phyloP scores from a whole-genome alignment of 2,329 filamentous ascomycete genomes.

The Pleurostoma richardsiae region DNA sequence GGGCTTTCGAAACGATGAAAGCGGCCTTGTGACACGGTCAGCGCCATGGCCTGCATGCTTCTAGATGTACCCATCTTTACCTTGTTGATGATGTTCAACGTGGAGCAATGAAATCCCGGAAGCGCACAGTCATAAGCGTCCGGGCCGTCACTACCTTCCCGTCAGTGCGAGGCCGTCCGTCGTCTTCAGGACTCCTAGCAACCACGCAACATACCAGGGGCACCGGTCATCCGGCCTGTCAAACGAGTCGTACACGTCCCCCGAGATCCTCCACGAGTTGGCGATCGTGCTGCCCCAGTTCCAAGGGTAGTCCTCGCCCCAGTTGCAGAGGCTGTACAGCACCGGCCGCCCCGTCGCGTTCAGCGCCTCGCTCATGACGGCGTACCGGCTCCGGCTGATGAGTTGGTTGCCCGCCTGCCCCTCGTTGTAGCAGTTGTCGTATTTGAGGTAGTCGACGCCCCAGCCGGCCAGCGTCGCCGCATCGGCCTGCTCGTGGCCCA shows the following conservation, averaged over 20 bases:
- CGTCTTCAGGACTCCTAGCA: neutral
- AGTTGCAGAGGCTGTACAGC: conserved; percentile 26
- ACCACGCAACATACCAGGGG: conserved; percentile 12
- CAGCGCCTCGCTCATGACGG: conserved; percentile 26
- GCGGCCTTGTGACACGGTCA: conserved; percentile 10
- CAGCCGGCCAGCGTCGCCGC: conserved; percentile 46
- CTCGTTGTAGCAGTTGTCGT: conserved; percentile 40
- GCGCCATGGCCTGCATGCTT: neutral
- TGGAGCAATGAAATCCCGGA: conserved; percentile 6
- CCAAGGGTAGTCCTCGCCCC: conserved; percentile 23
- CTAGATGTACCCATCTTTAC: neutral
- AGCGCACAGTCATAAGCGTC: conserved; percentile 4
- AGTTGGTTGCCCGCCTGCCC: conserved; percentile 17
- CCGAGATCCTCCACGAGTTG: conserved; percentile 27
- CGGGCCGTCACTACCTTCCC: conserved; percentile 1
- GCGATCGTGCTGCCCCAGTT: conserved; percentile 21
- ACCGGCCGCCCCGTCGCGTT: conserved; percentile 22
- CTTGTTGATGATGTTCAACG: conserved; percentile 8
- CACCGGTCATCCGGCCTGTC: conserved; percentile 24
- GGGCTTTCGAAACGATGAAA: conserved; percentile 10
- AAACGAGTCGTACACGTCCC: conserved; percentile 26
- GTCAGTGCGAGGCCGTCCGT: neutral
- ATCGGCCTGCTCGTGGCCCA: conserved; percentile 47
- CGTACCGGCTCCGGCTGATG: conserved; percentile 21
- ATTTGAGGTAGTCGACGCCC: conserved; percentile 49